phyloP scores from a whole-genome alignment of 225 moss, liverwort and hornwort genomes.

The Climacium dendroides region DNA sequence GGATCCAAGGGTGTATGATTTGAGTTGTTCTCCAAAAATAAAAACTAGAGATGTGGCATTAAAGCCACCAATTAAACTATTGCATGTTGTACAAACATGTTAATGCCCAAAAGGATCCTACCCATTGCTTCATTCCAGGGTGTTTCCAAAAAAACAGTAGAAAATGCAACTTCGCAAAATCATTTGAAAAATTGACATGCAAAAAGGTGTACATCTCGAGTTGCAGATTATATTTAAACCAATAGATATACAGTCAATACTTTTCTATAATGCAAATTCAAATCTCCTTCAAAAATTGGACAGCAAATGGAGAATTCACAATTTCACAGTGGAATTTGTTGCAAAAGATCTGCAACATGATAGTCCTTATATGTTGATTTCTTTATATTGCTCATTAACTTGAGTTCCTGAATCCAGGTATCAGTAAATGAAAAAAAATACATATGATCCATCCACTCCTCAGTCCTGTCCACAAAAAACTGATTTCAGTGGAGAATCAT shows the following conservation, averaged over 20 bases:
- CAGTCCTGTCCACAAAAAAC: not conserved
- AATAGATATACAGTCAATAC: too few species aligned
- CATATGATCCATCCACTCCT: not conserved
- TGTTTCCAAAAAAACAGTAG: too few species aligned
- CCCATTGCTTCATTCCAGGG: accelerated
- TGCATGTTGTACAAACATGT: too few species aligned
- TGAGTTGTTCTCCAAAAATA: accelerated
- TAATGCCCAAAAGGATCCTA: too few species aligned
- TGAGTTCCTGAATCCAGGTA: not conserved
- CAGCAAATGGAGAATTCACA: not conserved
- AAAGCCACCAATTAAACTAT: not conserved
- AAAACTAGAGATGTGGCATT: too few species aligned
- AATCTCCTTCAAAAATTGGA: not conserved
- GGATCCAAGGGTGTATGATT: not conserved
- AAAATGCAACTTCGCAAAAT: not conserved
- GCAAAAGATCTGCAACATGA: not conserved
- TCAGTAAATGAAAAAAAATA: not conserved
- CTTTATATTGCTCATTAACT: not conserved
- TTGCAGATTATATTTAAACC: not conserved
- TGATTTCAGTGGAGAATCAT: not conserved
- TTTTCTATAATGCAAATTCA: not conserved
- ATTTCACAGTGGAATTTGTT: not conserved
- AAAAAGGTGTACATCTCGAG: not conserved
- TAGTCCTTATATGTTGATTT: not conserved
- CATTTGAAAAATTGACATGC: not conserved